Base-by-base conservation (phyloP, 805 yeast species). In the Tetrapisispora fleetii region DNA sequence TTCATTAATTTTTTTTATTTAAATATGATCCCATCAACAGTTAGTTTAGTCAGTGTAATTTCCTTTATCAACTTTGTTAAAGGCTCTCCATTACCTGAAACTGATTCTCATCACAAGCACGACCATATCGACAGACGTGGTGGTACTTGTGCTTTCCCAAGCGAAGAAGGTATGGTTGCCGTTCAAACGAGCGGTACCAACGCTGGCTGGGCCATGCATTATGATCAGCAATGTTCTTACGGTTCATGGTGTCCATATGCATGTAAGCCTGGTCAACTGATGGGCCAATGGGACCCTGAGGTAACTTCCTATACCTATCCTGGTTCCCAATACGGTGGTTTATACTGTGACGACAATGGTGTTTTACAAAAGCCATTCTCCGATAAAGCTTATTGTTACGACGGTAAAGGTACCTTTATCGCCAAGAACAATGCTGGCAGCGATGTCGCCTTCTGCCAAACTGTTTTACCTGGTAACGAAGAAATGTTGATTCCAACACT, bases 191-290 rank as follows among this genome's bases (percentile, higher is more conserved):
- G 63, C 35, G 76, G 79, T 28, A 55, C 64, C 17, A 84, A 83
- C 58, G 89, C 75, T 45, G 96, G 96, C 22, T 89, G 95, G 95
- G 96, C 95, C 45, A 74, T 85, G 77, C 77, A 81, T 55, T 79
- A 79, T 45, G 93, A 85, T 64, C 83, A 81, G 58, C 58, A 72
- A 36, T 88, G 96, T 67, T 64, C 80, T 4, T 72, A 83, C 24
- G 95, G 93, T n/a, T 68, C 73, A 30, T 89, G 81, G 77, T 88
- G 96, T 67, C 96, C 95, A 30, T 89, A 83, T 65, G 96, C 96
- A 17, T 88, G 96, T 63, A 80, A 88, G 17, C 85, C 95, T 38
- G 96, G 96, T 50, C 78, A 85, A 64, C 65, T 88, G 48, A 81
- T 83, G 83, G 85, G 81, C 30, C 96, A 88, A 67, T 88, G 95